Percentiles rank a stretch among this genome's conserved stretches.
Evolutionary conservation across 2,329 filamentous ascomycete species (phyloP).

Genomic region (Elsinoe batatas): DNA sequence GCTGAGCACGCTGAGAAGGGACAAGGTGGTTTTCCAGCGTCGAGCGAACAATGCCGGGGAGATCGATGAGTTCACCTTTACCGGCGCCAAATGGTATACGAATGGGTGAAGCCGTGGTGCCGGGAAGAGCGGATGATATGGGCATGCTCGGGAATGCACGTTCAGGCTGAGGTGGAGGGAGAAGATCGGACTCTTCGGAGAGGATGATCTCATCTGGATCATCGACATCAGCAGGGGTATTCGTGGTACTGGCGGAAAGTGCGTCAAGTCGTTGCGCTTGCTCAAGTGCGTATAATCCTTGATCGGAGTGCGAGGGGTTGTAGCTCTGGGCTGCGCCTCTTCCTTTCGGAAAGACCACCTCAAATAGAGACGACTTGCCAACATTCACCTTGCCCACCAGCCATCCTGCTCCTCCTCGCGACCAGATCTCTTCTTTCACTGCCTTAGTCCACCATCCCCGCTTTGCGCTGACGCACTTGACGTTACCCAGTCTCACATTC

Average conservation of each 20-base stretch:
- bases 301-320: not conserved
- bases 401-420: slow-evolving; percentile 79
- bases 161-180: slow-evolving; percentile 67
- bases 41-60: slow-evolving; percentile 73
- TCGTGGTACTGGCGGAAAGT: not conserved
- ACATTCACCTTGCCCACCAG: slow-evolving; percentile 98
- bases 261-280: not conserved
- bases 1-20: slow-evolving; percentile 51
- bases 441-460: slow-evolving; percentile 83
- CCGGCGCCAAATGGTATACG: slow-evolving; percentile 80
- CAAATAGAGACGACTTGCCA: slow-evolving; percentile 87
- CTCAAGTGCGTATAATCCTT: not conserved
- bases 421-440: slow-evolving; percentile 76
- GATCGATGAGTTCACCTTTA: slow-evolving; percentile 82
- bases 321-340: slow-evolving; percentile 22
- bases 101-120: slow-evolving; percentile 92
- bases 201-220: slow-evolving; percentile 18
- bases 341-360: slow-evolving; percentile 73
- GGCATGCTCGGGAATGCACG: slow-evolving; percentile 75
- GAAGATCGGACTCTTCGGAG: slow-evolving; percentile 35
- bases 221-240: not conserved
- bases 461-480: slow-evolving; percentile 77
- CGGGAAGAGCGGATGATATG: slow-evolving; percentile 73
- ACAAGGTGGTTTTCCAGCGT: slow-evolving; percentile 62
- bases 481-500: slow-evolving; percentile 74